Evolutionary conservation across 2,329 filamentous ascomycete species (phyloP).

Genomic region (Fusarium irregulare): DNA sequence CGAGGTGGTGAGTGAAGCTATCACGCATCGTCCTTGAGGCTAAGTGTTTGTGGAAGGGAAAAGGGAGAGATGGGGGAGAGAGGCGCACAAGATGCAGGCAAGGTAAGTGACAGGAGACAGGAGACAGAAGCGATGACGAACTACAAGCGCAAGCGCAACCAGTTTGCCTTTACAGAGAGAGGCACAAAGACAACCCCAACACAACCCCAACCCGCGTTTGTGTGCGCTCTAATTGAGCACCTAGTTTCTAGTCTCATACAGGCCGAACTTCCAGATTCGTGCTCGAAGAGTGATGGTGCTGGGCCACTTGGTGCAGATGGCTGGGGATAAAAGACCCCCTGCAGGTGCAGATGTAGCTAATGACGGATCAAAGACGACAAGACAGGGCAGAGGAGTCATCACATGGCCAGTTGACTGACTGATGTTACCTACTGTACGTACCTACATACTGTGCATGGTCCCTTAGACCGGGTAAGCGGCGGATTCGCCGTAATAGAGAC

Average conservation of each 20-base stretch:
- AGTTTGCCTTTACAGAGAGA: slow-evolving; percentile 13
- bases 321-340: slow-evolving; percentile 40
- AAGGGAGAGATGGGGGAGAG: slow-evolving; percentile 30
- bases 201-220: slow-evolving; percentile 16
- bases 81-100: slow-evolving; percentile 33
- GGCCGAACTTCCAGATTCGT: slow-evolving; percentile 41
- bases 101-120: slow-evolving; percentile 15
- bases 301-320: slow-evolving; percentile 44
- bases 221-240: slow-evolving; percentile 36
- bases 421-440: slow-evolving; percentile 18
- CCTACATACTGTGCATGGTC: slow-evolving; percentile 1
- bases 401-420: slow-evolving; percentile 43
- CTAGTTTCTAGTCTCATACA: slow-evolving; percentile 28
- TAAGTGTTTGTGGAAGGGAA: slow-evolving; percentile 29
- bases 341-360: slow-evolving; percentile 44
- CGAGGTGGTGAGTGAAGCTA: slow-evolving; percentile 44
- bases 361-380: slow-evolving; percentile 10
- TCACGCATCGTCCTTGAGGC: slow-evolving; percentile 44
- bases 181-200: slow-evolving; percentile 25
- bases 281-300: slow-evolving; percentile 27
- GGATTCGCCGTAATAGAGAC: slow-evolving; percentile 2
- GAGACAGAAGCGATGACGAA: slow-evolving; percentile 41
- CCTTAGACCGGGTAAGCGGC: slow-evolving; percentile 19
- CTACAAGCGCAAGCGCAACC: slow-evolving; percentile 38
- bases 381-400: slow-evolving; percentile 36